A percentile compares a stretch with the other conserved stretches of the same genome.
These are phyloP conservation scores for Clavulina sp. DNA, from an alignment of 768 basidiomycete species.

Conservation along the genomic window DNA sequence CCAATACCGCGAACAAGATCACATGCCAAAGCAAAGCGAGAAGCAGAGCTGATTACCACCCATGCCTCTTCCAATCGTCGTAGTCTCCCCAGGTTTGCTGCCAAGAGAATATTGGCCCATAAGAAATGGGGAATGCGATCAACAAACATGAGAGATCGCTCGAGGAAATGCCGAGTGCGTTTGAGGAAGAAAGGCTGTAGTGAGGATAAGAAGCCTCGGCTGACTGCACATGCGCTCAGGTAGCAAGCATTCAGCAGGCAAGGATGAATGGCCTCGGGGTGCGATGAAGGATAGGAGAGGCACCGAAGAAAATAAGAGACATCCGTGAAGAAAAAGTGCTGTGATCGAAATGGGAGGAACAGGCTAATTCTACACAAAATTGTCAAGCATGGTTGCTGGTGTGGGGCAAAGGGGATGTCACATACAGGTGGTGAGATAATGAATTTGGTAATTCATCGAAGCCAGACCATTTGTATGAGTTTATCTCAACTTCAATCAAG, in stretches of 20 bases:
- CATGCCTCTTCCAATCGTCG: too few relatives aligned
- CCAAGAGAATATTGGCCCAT: not conserved
- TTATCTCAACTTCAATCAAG: too few relatives aligned
- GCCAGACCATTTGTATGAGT: too few relatives aligned
- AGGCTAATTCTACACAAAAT: not conserved
- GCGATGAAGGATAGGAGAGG: not conserved
- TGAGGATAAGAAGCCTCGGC: too few relatives aligned
- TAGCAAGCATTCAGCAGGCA: not conserved
- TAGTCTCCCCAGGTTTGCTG: not conserved
- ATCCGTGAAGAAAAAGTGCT: not conserved
- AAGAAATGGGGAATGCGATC: slow-evolving; percentile 2
- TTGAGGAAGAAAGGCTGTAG: slow-evolving; percentile 1
- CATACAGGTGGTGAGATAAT: too few relatives aligned
- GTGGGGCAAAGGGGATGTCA: too few relatives aligned
- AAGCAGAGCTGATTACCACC: too few relatives aligned
- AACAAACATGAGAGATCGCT: not conserved
- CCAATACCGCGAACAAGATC: too few relatives aligned
- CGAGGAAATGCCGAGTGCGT: not conserved
- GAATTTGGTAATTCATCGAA: too few relatives aligned
- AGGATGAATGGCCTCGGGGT: not conserved
- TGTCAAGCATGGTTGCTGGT: too few relatives aligned
- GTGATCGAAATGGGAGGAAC: not conserved
- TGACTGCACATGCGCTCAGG: not conserved
- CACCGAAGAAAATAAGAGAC: not conserved
- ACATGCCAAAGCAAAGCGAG: too few relatives aligned